A percentile compares a stretch with the other conserved stretches of the same genome.
Conservation (phyloP, 768 basidiomycete genomes). For the Russula ochroleuca region DNA sequence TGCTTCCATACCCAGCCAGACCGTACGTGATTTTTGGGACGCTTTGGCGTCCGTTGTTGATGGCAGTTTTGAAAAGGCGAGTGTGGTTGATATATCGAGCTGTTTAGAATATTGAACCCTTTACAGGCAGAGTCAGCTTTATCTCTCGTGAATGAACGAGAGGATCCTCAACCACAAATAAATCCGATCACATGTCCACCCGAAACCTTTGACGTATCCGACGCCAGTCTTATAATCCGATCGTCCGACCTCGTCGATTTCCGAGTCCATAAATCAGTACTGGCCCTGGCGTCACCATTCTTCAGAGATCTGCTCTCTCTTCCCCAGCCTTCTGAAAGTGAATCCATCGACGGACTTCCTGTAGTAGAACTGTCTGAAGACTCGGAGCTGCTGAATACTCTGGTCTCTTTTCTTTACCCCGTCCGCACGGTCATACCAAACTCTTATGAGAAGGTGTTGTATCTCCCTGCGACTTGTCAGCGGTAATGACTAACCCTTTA, state of each 20-base stretch:
- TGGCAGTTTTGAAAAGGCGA: neutral
- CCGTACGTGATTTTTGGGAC: slow-evolving; percentile 3
- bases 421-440: slow-evolving; percentile 4
- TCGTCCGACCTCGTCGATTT: slow-evolving; percentile 14
- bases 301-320: slow-evolving; percentile 23
- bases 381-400: neutral
- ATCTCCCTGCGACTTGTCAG: too few species aligned
- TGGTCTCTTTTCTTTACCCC: neutral
- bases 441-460: neutral
- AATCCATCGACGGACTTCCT: neutral
- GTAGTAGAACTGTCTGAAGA: neutral
- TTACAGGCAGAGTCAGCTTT: slow-evolving; percentile 9
- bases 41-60: neutral
- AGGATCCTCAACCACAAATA: neutral
- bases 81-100: neutral
- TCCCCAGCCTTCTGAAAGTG: slow-evolving; percentile 1
- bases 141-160: neutral
- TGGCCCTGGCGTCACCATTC: slow-evolving; percentile 10
- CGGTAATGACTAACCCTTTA: too few species aligned
- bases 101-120: neutral
- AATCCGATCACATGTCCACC: neutral
- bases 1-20: neutral
- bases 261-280: slow-evolving; percentile 14
- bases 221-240: neutral
- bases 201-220: neutral